Evolutionary conservation across 2,329 filamentous ascomycete genomes (phyloP).

Genomic region (Penicillium sclerotigenum): DNA sequence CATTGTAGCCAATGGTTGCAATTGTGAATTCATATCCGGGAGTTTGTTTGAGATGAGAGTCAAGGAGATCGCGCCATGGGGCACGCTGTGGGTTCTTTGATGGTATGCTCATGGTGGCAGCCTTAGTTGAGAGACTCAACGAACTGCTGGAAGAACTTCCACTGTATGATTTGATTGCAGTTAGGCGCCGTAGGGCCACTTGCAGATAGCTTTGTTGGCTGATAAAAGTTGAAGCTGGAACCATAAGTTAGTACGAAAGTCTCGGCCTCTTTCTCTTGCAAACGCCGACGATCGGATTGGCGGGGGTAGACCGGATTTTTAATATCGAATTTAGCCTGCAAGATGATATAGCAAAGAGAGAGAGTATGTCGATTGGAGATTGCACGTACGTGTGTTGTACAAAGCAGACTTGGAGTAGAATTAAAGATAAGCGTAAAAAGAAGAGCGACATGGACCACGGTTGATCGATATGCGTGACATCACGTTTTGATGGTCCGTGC

Average conservation of each 20-base stretch:
- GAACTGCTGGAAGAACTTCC: not conserved
- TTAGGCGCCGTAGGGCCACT: conserved; percentile 1
- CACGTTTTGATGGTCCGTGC: conserved; percentile 5
- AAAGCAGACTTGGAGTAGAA: not conserved
- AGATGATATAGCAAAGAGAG: too few relatives aligned
- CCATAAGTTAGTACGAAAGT: not conserved
- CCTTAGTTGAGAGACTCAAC: not conserved
- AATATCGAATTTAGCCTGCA: not conserved
- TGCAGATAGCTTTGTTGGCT: not conserved
- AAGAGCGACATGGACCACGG: not conserved
- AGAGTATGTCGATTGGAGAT: not conserved
- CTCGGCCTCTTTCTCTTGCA: not conserved
- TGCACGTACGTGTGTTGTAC: not conserved
- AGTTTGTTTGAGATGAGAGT: conserved; percentile 25
- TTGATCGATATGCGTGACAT: conserved; percentile 2
- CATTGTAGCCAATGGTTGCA: conserved; percentile 22
- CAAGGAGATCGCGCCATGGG: conserved; percentile 31
- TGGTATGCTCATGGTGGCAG: conserved; percentile 10
- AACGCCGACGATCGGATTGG: not conserved
- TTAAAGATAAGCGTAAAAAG: conserved; percentile 2
- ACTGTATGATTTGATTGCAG: not conserved
- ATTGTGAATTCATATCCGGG: conserved; percentile 28
- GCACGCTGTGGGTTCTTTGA: conserved; percentile 13
- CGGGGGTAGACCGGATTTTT: not conserved
- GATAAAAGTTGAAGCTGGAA: not conserved